Percentiles rank a stretch among this genome's conserved stretches.
These are phyloP conservation scores for Geotrichum carabidarum DNA, from an alignment of 1,139 yeast species.

Conservation along the genomic window DNA sequence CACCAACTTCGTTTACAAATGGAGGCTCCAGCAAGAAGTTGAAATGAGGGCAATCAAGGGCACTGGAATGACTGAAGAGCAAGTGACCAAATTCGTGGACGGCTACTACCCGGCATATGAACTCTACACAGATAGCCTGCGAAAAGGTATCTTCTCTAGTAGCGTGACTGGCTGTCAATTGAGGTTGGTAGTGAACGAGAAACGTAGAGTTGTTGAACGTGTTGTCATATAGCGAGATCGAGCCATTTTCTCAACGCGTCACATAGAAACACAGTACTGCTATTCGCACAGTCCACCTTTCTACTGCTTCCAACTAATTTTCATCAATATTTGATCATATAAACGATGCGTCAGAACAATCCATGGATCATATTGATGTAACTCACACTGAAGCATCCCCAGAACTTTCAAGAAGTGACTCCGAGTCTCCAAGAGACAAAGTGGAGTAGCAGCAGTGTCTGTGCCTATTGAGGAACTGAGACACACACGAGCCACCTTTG, in stretches of 20 bases:
- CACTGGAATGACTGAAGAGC: slow-evolving; percentile 70
- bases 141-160: slow-evolving; percentile 11
- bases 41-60: slow-evolving; percentile 53
- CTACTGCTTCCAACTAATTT: too few relatives aligned
- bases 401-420: too few relatives aligned
- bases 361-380: too few relatives aligned
- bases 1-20: slow-evolving; percentile 59
- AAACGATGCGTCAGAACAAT: too few relatives aligned
- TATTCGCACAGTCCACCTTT: neutral
- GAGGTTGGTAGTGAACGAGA: neutral
- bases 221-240: neutral
- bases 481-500: neutral
- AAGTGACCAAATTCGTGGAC: slow-evolving; percentile 63
- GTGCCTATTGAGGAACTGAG: neutral
- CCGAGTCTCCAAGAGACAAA: too few relatives aligned
- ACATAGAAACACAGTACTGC: too few relatives aligned
- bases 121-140: slow-evolving; percentile 53
- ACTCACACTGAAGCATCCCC: too few relatives aligned
- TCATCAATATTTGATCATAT: too few relatives aligned
- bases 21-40: slow-evolving; percentile 88
- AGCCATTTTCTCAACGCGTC: too few relatives aligned
- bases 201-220: neutral
- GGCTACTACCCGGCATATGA: slow-evolving; percentile 85
- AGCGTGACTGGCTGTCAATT: neutral
- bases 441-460: slow-evolving; percentile 8